Conservation (phyloP, 2,329 filamentous ascomycete species). For the Sarocladium kiliense region DNA sequence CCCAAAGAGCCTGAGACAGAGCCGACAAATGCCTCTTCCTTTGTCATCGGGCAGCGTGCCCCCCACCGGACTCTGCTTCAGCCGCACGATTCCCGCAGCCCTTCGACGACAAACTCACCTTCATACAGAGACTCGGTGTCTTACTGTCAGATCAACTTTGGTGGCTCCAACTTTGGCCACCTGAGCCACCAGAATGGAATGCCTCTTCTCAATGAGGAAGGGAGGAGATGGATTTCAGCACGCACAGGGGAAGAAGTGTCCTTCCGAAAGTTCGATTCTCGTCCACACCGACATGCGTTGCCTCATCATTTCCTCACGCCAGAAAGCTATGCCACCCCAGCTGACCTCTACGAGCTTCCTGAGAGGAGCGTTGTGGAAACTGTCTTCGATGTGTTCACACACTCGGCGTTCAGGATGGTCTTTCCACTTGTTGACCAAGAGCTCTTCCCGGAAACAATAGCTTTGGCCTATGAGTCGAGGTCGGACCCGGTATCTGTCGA, state of each 20-base stretch:
- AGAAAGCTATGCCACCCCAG: background rate
- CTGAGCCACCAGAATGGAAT: conserved; percentile 3
- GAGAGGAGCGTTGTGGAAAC: conserved; percentile 12
- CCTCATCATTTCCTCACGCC: background rate
- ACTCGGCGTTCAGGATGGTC: conserved; percentile 27
- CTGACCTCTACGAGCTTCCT: background rate
- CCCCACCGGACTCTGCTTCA: background rate
- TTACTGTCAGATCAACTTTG: background rate
- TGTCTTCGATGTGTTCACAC: conserved; percentile 11
- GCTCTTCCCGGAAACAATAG: conserved; percentile 35
- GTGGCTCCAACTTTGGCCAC: background rate
- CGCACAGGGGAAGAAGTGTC: background rate
- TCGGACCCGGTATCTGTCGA: conserved; percentile 11
- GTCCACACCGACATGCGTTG: background rate
- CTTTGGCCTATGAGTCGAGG: conserved; percentile 30
- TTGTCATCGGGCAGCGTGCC: background rate
- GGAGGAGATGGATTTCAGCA: background rate
- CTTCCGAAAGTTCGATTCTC: background rate
- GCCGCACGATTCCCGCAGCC: background rate
- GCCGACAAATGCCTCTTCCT: background rate
- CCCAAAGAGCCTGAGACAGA: too few relatives aligned
- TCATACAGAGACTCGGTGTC: background rate
- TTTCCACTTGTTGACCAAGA: conserved; percentile 38
- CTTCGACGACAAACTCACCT: background rate
- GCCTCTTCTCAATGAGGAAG: background rate